Evolutionary conservation across 805 yeast genomes (phyloP).

Genomic region (Candida nonsorbophila): DNA sequence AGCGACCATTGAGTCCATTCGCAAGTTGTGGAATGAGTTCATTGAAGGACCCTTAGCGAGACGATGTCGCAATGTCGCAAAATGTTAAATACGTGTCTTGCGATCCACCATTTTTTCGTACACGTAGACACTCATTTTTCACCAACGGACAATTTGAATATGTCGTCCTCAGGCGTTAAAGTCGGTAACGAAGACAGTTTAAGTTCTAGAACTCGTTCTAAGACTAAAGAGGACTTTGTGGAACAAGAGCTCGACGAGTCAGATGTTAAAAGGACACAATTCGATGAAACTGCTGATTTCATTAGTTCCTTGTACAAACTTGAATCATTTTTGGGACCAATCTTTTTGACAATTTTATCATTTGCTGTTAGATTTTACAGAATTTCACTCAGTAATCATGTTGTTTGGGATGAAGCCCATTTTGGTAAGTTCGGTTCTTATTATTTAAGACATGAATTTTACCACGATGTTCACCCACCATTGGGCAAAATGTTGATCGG

Average conservation of each 20-base stretch:
- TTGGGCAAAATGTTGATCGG: constrained; percentile 79
- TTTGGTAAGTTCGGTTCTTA: constrained; percentile 84
- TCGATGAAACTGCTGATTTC: constrained; percentile 22
- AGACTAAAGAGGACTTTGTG: constrained; percentile 7
- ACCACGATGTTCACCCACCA: constrained; percentile 87
- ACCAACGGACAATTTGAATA: too few relatives aligned
- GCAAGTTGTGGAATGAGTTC: too few relatives aligned
- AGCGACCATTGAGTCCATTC: too few relatives aligned
- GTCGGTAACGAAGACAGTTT: constrained; percentile 4
- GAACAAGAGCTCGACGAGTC: constrained; percentile 11
- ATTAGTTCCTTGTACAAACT: constrained; percentile 20
- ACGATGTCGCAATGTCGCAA: too few relatives aligned
- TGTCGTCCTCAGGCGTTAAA: constrained; percentile 6
- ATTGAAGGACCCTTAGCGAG: too few relatives aligned
- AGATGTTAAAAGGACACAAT: constrained; percentile 16
- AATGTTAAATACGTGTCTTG: too few relatives aligned
- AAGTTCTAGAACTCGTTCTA: constrained; percentile 9
- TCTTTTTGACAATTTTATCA: constrained; percentile 61
- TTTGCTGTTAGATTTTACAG: constrained; percentile 61
- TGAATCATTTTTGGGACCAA: constrained; percentile 46
- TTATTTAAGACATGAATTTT: constrained; percentile 72
- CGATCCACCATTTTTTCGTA: too few relatives aligned
- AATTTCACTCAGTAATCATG: constrained; percentile 52
- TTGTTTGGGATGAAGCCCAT: constrained; percentile 90
- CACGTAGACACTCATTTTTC: too few relatives aligned